These are phyloP conservation scores for Aspergillus niger DNA, from an alignment of 2,329 filamentous ascomycete species.

Conservation along the genomic window DNA sequence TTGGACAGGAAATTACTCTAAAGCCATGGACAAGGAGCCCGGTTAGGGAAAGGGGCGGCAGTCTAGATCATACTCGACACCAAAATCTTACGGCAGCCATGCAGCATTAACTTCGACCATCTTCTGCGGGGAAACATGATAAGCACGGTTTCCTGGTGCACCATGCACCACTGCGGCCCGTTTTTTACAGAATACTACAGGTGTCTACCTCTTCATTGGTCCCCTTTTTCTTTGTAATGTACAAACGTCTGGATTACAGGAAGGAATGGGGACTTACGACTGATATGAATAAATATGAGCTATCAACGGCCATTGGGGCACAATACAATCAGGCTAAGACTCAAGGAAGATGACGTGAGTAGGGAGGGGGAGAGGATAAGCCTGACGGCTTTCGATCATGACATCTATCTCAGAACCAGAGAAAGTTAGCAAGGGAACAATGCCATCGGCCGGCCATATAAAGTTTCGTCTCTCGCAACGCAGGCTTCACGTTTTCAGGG, in stretches of 20 bases:
- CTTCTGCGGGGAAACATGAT: not conserved
- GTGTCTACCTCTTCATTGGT: not conserved
- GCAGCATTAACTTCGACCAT: not conserved
- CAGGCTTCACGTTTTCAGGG: not conserved
- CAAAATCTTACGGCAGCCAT: not conserved
- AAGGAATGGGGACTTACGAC: not conserved
- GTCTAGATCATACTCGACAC: not conserved
- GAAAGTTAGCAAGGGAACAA: not conserved
- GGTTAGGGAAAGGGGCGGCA: not conserved
- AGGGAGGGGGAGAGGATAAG: not conserved
- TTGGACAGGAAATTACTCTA: not conserved
- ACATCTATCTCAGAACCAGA: not conserved
- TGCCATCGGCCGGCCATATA: not conserved
- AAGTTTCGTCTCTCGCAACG: not conserved
- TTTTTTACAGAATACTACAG: not conserved
- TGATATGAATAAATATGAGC: not conserved
- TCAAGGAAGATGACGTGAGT: not conserved
- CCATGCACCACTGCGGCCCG: not conserved
- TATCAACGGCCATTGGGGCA: not conserved
- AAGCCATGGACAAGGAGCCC: not conserved
- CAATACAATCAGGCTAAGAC: not conserved
- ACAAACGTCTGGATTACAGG: not conserved
- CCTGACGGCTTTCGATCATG: not conserved
- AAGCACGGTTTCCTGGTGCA: not conserved
- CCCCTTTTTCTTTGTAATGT: not conserved